phyloP scores from a whole-genome alignment of 148 eudicot species.

The Camellia japonica region DNA sequence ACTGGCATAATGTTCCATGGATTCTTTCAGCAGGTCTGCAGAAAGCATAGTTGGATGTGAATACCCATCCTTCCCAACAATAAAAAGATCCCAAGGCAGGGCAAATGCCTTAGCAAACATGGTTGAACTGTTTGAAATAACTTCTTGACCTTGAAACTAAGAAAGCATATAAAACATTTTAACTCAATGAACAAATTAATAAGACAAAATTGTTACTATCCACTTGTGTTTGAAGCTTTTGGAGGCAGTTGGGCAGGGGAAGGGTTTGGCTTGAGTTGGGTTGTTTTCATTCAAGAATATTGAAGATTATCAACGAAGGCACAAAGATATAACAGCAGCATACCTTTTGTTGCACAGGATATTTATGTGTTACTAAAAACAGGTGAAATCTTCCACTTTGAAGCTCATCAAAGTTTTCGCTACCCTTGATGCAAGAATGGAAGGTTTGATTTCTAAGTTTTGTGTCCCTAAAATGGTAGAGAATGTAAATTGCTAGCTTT shows the following conservation, averaged over 20 bases:
- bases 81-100: conserved; percentile 17
- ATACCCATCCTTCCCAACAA: conserved; percentile 30
- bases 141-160: too few relatives aligned
- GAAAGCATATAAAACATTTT: too few relatives aligned
- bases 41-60: conserved; percentile 15
- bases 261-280: conserved; percentile 34
- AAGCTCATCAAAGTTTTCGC: conserved; percentile 33
- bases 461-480: conserved; percentile 24
- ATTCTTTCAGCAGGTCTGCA: conserved; percentile 23
- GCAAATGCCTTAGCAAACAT: too few relatives aligned
- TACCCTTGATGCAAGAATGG: conserved; percentile 21
- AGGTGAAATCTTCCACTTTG: conserved; percentile 69
- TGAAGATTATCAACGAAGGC: background rate
- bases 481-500: too few relatives aligned
- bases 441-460: conserved; percentile 24
- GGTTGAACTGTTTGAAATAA: too few relatives aligned
- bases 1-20: conserved; percentile 1
- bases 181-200: too few relatives aligned
- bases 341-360: conserved; percentile 69
- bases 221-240: too few relatives aligned
- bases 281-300: background rate
- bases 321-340: conserved; percentile 14
- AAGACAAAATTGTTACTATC: too few relatives aligned
- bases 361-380: conserved; percentile 62
- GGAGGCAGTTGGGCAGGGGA: too few relatives aligned